These are phyloP conservation scores for Corylus americana DNA, from an alignment of 306 rosid genomes.

Conservation along the genomic window DNA sequence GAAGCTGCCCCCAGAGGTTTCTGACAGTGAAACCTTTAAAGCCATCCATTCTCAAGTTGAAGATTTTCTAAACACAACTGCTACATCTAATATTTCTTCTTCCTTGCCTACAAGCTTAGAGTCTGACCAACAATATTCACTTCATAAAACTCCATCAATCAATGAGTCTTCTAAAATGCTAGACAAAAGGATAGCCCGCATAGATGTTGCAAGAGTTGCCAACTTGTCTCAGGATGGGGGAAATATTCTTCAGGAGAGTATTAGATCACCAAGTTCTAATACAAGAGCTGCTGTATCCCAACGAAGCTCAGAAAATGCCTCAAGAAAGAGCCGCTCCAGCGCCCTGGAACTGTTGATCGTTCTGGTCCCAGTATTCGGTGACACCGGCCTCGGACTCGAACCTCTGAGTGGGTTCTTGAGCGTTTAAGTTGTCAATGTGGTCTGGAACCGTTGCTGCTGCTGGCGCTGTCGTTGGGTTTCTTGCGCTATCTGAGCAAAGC, in stretches of 20 bases:
- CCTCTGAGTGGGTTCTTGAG: slow-evolving; percentile 15
- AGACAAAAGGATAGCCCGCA: slow-evolving; percentile 29
- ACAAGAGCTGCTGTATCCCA: slow-evolving; percentile 32
- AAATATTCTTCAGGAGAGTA: slow-evolving; percentile 31
- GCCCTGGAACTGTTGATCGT: slow-evolving; percentile 26
- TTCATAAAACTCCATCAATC: slow-evolving; percentile 31
- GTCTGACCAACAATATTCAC: slow-evolving; percentile 36
- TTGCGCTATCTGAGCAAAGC: slow-evolving; percentile 25
- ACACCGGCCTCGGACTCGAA: slow-evolving; percentile 33
- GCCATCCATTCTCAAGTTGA: slow-evolving; percentile 56
- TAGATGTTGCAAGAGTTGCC: slow-evolving; percentile 25
- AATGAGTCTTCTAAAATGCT: slow-evolving; percentile 29
- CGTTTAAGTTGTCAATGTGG: slow-evolving; percentile 23
- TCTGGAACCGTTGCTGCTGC: slow-evolving; percentile 19
- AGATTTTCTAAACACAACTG: slow-evolving; percentile 41
- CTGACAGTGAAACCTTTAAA: slow-evolving; percentile 42
- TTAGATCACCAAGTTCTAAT: slow-evolving; percentile 27
- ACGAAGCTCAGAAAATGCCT: slow-evolving; percentile 39
- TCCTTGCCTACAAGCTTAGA: slow-evolving; percentile 24
- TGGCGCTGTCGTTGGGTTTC: neutral
- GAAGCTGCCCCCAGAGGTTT: slow-evolving; percentile 58
- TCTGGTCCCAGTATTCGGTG: slow-evolving; percentile 29
- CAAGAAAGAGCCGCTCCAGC: slow-evolving; percentile 34
- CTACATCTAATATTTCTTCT: slow-evolving; percentile 32
- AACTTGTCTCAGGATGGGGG: slow-evolving; percentile 30